A percentile compares a stretch with the other conserved stretches of the same genome.
These are phyloP conservation scores for Phytophthora citricola DNA, from an alignment of 352 stramenopile species.

Conservation along the genomic window DNA sequence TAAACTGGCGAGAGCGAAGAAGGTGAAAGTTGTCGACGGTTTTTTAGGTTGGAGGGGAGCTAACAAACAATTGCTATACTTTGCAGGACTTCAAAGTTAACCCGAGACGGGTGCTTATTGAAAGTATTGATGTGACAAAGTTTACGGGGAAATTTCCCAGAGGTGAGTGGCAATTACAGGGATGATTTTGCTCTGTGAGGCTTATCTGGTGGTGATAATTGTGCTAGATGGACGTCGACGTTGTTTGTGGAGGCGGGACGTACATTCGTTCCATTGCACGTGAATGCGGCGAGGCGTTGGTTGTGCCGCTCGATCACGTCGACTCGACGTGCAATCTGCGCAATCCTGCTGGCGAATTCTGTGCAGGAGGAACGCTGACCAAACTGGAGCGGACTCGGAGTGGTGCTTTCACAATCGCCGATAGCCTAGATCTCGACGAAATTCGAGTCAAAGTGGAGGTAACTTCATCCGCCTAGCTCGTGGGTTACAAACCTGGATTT, in stretches of 20 bases:
- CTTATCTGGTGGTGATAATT: slow-evolving; percentile 9
- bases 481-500: neutral
- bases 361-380: slow-evolving; percentile 70
- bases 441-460: slow-evolving; percentile 55
- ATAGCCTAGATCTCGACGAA: slow-evolving; percentile 67
- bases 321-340: slow-evolving; percentile 29
- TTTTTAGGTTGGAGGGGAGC: neutral
- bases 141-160: slow-evolving; percentile 68
- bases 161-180: slow-evolving; percentile 41
- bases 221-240: slow-evolving; percentile 53
- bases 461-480: neutral
- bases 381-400: slow-evolving; percentile 69
- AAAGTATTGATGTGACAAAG: slow-evolving; percentile 58
- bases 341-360: slow-evolving; percentile 49
- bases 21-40: slow-evolving; percentile 28
- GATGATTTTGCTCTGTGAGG: neutral
- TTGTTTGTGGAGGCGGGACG: slow-evolving; percentile 77
- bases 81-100: slow-evolving; percentile 62
- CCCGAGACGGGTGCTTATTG: slow-evolving; percentile 67
- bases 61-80: slow-evolving; percentile 15
- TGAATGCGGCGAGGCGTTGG: slow-evolving; percentile 77
- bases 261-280: slow-evolving; percentile 90
- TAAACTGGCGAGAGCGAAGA: slow-evolving; percentile 68
- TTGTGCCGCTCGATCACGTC: slow-evolving; percentile 38
- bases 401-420: slow-evolving; percentile 56